Percentiles rank a stretch among this genome's conserved stretches.
These are phyloP conservation scores for Tricholoma bakamatsutake DNA, from an alignment of 768 basidiomycete genomes.

Conservation along the genomic window DNA sequence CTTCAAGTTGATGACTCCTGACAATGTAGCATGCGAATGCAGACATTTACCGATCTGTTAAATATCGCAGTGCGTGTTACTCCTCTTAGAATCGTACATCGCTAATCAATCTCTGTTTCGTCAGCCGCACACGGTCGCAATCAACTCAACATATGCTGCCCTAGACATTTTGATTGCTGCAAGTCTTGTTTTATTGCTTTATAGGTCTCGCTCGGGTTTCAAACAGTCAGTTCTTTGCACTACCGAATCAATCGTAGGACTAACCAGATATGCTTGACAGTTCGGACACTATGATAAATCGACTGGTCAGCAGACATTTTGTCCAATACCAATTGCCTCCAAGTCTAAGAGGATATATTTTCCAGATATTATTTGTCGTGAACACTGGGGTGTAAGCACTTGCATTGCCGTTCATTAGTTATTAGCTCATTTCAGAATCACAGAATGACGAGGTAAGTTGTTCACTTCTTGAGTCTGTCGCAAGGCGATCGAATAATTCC, in stretches of 20 bases:
- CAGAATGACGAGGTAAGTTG: conserved; percentile 6
- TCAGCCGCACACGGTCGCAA: conserved; percentile 41
- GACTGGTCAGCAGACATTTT: neutral
- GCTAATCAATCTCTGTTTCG: neutral
- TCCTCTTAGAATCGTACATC: neutral
- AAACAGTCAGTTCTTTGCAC: conserved; percentile 24
- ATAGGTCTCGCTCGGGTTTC: conserved; percentile 46
- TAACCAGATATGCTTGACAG: conserved; percentile 3
- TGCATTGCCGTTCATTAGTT: neutral
- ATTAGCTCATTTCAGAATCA: neutral
- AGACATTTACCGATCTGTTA: conserved; percentile 31
- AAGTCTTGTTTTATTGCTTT: conserved; percentile 39
- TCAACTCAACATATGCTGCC: conserved; percentile 44
- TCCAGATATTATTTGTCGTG: conserved; percentile 16
- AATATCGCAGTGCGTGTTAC: conserved; percentile 27
- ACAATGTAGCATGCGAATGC: conserved; percentile 27
- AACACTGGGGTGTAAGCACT: conserved; percentile 16
- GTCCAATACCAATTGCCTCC: neutral
- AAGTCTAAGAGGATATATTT: neutral
- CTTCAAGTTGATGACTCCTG: neutral
- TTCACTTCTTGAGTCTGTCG: neutral
- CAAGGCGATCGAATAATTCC: neutral
- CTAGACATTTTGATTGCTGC: conserved; percentile 45
- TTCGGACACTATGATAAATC: conserved; percentile 18
- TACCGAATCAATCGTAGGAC: neutral